phyloP scores from a whole-genome alignment of 2,329 filamentous ascomycete species.

The Aureobasidium lini region DNA sequence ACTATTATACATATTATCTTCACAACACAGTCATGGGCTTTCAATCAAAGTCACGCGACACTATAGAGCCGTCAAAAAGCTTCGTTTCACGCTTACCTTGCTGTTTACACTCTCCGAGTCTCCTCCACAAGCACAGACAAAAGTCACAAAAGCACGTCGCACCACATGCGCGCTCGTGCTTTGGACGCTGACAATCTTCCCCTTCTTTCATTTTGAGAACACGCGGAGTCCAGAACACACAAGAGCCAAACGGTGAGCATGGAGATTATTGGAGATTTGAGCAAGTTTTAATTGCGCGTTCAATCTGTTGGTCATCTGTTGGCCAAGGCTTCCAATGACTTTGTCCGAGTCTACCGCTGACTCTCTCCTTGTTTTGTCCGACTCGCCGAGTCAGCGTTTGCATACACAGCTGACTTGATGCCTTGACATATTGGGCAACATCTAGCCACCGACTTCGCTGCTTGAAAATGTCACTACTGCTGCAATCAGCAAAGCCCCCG shows the following conservation, averaged over 20 bases:
- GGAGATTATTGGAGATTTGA: not conserved
- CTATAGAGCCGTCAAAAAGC: not conserved
- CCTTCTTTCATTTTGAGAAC: not conserved
- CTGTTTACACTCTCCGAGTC: not conserved
- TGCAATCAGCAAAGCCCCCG: not conserved
- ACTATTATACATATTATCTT: too few relatives aligned
- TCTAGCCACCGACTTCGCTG: slow-evolving; percentile 1
- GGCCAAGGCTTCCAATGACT: not conserved
- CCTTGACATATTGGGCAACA: not conserved
- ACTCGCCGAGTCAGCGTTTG: not conserved
- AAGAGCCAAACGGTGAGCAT: not conserved
- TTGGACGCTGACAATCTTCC: not conserved
- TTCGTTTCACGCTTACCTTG: not conserved
- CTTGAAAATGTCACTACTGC: not conserved
- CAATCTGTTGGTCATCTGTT: not conserved
- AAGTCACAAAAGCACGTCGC: not conserved
- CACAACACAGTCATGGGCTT: too few relatives aligned
- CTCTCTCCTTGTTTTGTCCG: not conserved
- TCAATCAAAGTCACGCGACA: not conserved
- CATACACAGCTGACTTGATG: not conserved
- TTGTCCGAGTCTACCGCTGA: not conserved
- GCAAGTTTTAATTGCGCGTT: not conserved
- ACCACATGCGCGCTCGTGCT: slow-evolving; percentile 9
- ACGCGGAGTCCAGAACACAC: slow-evolving; percentile 1
- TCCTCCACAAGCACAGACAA: not conserved